Conservation (phyloP, 306 rosid genomes). For the Ziziphus jujuba region DNA sequence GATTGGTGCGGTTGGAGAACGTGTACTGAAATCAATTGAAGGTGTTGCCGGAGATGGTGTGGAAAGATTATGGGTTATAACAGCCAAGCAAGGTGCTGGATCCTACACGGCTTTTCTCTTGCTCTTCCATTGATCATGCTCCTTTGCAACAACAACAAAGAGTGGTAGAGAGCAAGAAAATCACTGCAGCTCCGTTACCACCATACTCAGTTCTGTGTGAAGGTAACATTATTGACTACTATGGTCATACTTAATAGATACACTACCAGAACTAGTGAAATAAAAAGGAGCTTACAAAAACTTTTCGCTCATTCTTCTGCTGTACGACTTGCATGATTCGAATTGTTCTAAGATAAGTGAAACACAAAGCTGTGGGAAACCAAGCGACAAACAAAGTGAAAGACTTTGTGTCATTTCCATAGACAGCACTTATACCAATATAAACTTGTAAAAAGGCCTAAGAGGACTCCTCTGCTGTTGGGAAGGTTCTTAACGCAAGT, state of each 20-base stretch:
- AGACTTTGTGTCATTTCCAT: constrained; percentile 18
- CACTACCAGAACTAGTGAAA: constrained; percentile 21
- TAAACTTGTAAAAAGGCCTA: constrained; percentile 29
- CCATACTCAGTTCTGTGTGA: constrained; percentile 14
- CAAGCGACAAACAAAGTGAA: constrained; percentile 27
- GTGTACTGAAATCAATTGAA: not conserved
- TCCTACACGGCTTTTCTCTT: not conserved
- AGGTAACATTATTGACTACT: constrained; percentile 6
- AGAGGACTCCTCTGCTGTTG: constrained; percentile 13
- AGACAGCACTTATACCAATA: constrained; percentile 24
- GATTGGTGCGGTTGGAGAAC: not conserved
- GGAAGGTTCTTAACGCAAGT: constrained; percentile 32
- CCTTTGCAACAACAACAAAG: constrained; percentile 11
- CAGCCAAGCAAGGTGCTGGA: not conserved
- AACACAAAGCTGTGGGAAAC: constrained; percentile 21
- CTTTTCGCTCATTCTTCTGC: constrained; percentile 6
- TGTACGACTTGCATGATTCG: constrained; percentile 3
- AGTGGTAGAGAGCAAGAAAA: constrained; percentile 33
- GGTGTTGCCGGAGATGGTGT: not conserved
- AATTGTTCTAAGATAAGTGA: constrained; percentile 17
- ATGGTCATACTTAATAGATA: constrained; percentile 21
- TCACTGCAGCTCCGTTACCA: constrained; percentile 17
- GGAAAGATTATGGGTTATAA: not conserved
- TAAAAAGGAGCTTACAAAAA: constrained; percentile 17
- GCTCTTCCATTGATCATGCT: constrained; percentile 9